phyloP scores from a whole-genome alignment of 2,329 filamentous ascomycete species.

The Colletotrichum phormii region DNA sequence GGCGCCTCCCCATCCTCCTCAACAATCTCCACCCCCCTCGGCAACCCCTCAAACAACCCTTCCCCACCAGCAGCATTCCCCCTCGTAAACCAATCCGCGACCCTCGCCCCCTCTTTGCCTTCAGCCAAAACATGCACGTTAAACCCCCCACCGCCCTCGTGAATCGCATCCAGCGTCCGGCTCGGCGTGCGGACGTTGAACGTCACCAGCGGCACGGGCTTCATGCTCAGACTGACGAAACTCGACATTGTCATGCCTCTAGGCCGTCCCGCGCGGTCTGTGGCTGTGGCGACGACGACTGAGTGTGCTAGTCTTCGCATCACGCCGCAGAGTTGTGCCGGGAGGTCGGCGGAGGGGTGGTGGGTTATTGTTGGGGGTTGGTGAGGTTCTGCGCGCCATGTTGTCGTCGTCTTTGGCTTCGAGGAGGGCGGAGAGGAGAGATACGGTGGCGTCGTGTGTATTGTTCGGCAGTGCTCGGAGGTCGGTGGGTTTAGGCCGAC shows the following conservation, averaged over 20 bases:
- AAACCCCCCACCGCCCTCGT: slow-evolving; percentile 54
- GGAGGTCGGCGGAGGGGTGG: slow-evolving; percentile 38
- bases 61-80: slow-evolving; percentile 55
- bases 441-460: slow-evolving; percentile 9
- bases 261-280: slow-evolving; percentile 46
- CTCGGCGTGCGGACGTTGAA: slow-evolving; percentile 70
- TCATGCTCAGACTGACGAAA: slow-evolving; percentile 65
- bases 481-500: not conserved
- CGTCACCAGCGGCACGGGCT: slow-evolving; percentile 62
- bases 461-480: slow-evolving; percentile 11
- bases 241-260: slow-evolving; percentile 71
- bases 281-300: slow-evolving; percentile 66
- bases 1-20: slow-evolving; percentile 47
- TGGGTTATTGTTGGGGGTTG: slow-evolving; percentile 50
- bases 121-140: slow-evolving; percentile 67
- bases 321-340: slow-evolving; percentile 61
- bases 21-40: slow-evolving; percentile 31
- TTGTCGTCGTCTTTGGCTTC: not conserved
- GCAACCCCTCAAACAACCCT: slow-evolving; percentile 53
- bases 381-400: slow-evolving; percentile 47
- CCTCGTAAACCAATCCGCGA: slow-evolving; percentile 64
- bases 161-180: slow-evolving; percentile 65
- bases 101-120: slow-evolving; percentile 57
- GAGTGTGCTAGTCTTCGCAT: slow-evolving; percentile 67
- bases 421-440: not conserved